Percentiles rank a stretch among this genome's conserved stretches.
phyloP scores from a whole-genome alignment of 75 land plant genomes.

The Pinus taeda region DNA sequence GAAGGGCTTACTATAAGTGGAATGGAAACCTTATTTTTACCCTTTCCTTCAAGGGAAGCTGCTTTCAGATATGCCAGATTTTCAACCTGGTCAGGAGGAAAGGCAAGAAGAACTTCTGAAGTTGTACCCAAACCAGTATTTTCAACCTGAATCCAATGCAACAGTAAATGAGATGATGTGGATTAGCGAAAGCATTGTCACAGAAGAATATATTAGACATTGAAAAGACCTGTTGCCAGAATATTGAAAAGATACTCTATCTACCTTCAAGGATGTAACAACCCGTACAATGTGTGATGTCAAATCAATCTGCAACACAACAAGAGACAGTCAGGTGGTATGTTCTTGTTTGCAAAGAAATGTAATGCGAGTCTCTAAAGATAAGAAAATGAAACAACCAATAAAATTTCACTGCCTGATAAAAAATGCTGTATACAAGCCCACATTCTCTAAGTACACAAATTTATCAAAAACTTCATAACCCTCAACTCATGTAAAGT shows the following conservation, averaged over 20 bases:
- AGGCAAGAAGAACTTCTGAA: conserved; percentile 59
- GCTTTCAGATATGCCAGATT: conserved; percentile 59
- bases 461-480: too few species aligned
- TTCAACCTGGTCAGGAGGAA: conserved; percentile 49
- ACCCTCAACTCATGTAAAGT: too few species aligned
- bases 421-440: too few species aligned
- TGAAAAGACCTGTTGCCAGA: background rate
- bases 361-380: too few species aligned
- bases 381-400: too few species aligned
- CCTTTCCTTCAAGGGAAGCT: conserved; percentile 54
- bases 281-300: conserved; percentile 73
- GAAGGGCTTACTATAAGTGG: conserved; percentile 30
- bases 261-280: conserved; percentile 59
- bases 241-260: too few species aligned
- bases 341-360: too few species aligned
- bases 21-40: conserved; percentile 39
- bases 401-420: too few species aligned
- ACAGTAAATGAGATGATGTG: background rate
- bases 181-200: background rate
- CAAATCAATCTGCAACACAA: conserved; percentile 69
- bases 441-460: too few species aligned
- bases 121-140: conserved; percentile 55
- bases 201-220: background rate
- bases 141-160: conserved; percentile 53
- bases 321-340: too few species aligned